Percentiles rank a stretch among this genome's conserved stretches.
Conservation (phyloP, 768 basidiomycete species). For the Xerocomellus intermedius region DNA sequence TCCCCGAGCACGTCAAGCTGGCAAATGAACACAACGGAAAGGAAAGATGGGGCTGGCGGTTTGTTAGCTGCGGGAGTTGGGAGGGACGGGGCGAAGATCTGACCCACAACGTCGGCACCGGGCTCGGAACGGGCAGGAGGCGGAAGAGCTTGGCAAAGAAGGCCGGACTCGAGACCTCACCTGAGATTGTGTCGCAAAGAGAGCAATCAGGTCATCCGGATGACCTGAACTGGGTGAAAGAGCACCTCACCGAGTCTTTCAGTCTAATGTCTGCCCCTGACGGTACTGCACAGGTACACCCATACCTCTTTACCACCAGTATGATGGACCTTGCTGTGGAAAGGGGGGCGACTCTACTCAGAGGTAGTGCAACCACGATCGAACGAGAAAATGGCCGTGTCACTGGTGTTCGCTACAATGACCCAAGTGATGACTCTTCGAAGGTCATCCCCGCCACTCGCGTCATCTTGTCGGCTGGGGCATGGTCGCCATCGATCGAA, state of each 20-base stretch:
- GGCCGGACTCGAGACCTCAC: conserved; percentile 38
- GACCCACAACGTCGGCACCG: conserved; percentile 15
- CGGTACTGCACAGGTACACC: conserved; percentile 76
- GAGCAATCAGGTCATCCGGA: conserved; percentile 42
- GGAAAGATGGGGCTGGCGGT: conserved; percentile 81
- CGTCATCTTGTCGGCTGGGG: conserved; percentile 79
- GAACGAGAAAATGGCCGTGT: conserved; percentile 43
- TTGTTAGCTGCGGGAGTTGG: conserved; percentile 72
- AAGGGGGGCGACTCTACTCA: conserved; percentile 48
- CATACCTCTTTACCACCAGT: conserved; percentile 67
- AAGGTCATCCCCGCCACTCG: conserved; percentile 56
- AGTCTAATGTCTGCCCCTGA: conserved; percentile 48
- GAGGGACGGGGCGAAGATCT: conserved; percentile 54
- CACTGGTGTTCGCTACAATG: conserved; percentile 45
- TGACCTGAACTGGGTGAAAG: conserved; percentile 54
- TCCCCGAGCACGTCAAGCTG: conserved; percentile 66
- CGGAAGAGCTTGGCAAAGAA: conserved; percentile 57
- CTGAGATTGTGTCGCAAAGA: conserved; percentile 12
- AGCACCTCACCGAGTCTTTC: conserved; percentile 59
- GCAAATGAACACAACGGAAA: conserved; percentile 67
- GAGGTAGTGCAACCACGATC: conserved; percentile 47
- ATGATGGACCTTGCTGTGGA: conserved; percentile 66
- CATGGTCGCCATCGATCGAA: conserved; percentile 73
- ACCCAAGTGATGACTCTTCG: conserved; percentile 18
- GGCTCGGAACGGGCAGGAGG: conserved; percentile 32